Evolutionary conservation across 1,139 yeast species (phyloP), one percentile per base, ranked within the genome.

Genomic region (Diutina rugosa): DNA sequence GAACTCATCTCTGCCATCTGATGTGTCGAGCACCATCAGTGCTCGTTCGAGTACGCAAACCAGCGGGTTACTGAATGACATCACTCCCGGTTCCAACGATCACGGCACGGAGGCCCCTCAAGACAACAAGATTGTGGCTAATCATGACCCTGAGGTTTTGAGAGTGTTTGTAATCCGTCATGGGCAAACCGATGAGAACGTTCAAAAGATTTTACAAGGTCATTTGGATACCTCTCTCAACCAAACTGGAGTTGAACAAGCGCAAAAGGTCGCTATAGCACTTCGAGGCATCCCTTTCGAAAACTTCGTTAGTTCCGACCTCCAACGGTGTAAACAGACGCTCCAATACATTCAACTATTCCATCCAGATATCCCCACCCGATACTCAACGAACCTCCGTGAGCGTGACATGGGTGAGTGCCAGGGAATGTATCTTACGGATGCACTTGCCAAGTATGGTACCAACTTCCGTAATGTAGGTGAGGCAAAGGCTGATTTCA

Each of bases 391-490:
- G 2, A 76, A 76, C 35, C 72, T 88, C 53, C 76, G 97, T 59
- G 97, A 90, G 65, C 73, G 97, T 55, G 69, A 72, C 57, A 88
- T 90, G 96, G 97, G 97, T 1, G 71, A 65, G 2, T 79, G 84
- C 29, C 90, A 90, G 66, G 96, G 96, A 2, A 81, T 87, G 88
- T 72, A 73, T 54, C 72, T 87, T 30, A 68, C 66, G 29, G 93
- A 86, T 54, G 97, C 96, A 1, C 72, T 79, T 28, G 75, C 65
- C 1, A 62, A 66, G 57, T 76, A 70, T 59, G 79, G 79, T 0
- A 65, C 64, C 3, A 62, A 66, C 44, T 76, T 71, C 61, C 64
- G 76, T 46, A 68, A 73, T 47, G 72, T 77, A 62, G 88, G 88
- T 0, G 72, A 69, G 29, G 64, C 68, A 21, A 70, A 72, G 14